Base-by-base conservation (phyloP, 768 basidiomycete genomes). In the Mycena polygramma region DNA sequence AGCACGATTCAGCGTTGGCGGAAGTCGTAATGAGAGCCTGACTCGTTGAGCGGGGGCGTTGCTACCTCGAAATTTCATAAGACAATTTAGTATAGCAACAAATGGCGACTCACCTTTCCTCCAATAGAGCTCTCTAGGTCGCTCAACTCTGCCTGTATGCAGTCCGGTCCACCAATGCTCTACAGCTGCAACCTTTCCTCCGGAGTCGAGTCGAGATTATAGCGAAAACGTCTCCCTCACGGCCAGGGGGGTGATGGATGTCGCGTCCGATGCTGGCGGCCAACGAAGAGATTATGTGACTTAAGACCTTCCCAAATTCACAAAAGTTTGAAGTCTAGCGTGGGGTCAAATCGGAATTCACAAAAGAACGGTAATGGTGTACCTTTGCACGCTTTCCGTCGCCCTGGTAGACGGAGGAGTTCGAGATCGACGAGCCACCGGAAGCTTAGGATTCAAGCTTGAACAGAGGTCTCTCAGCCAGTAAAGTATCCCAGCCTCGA, bases 221-320 rank as follows among this genome's bases (percentile, higher is more conserved):
- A 45, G 58, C 41, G 26, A 36, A 54, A 57, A 54, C 10, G 41
- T 41, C 63, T 48, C 61, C 30, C 30, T 52, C 53, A 61, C 48
- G 61, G 48, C 61, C 68, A 63, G 68, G 66, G 68, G 66, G 68
- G 61, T 57, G 55, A 55, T 51, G 2, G 7, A 62, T 52, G 53
- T 49, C 45, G 59, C 35, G 45, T 48, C 59, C 57, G 57, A 39
- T 39, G 46, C 55, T 61, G 35, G 35, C 45, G 24, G 52, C 35
- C 13, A n/a, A 48, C 17, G 19, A 6, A 57, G 24, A 68, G 48
- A 54, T 24, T 51, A 55, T 68, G 2, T 9, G 37, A 41, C 19
- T 63, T 45, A 35, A 22, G 49, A 17, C 20, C 46, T 39, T n/a
- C 19, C 37, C 39, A 58, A 7, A n/a, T 52, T 69, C 35, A 69